Evolutionary conservation across 1,139 yeast genomes (phyloP).

Genomic region (Geotrichum reessii): DNA sequence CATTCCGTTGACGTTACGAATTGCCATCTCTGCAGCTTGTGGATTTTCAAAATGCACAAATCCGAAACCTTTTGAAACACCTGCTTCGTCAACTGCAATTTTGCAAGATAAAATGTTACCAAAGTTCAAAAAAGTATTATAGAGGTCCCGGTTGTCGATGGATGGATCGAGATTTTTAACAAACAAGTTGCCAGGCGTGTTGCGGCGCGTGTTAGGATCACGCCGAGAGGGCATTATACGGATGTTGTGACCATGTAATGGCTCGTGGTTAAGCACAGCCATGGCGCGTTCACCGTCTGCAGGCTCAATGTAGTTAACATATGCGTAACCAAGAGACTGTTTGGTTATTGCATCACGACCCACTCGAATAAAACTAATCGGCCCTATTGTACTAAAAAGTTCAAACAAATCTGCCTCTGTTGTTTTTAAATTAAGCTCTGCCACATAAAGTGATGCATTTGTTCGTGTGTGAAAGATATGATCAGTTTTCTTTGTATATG

Average conservation of each 20-base stretch:
- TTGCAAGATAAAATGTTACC: constrained; percentile 95
- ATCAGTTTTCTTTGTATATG: constrained; percentile 29
- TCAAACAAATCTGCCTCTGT: constrained; percentile 93
- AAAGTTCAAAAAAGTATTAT: constrained; percentile 94
- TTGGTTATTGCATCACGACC: constrained; percentile 98
- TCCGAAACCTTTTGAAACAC: constrained; percentile 92
- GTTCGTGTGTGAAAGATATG: constrained; percentile 38
- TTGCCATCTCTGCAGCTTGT: constrained; percentile 91
- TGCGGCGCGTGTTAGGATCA: constrained; percentile 92
- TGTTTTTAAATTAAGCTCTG: constrained; percentile 89
- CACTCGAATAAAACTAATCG: constrained; percentile 93
- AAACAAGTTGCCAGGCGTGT: constrained; percentile 94
- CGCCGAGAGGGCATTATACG: constrained; percentile 99
- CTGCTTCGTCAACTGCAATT: constrained; percentile 91
- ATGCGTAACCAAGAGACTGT: constrained; percentile 96
- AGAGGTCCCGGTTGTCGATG: constrained; percentile 96
- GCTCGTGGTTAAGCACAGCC: constrained; percentile 90
- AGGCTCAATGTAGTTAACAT: constrained; percentile 87
- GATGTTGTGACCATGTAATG: constrained; percentile 92
- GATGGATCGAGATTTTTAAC: constrained; percentile 98
- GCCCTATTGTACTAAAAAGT: constrained; percentile 90
- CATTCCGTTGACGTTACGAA: constrained; percentile 98
- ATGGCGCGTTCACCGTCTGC: constrained; percentile 91
- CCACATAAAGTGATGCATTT: constrained; percentile 89
- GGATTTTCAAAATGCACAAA: constrained; percentile 93